A percentile compares a stretch with the other conserved stretches of the same genome.
Conservation (phyloP, 139 green algal species). For the Spirogloea muscicola region DNA sequence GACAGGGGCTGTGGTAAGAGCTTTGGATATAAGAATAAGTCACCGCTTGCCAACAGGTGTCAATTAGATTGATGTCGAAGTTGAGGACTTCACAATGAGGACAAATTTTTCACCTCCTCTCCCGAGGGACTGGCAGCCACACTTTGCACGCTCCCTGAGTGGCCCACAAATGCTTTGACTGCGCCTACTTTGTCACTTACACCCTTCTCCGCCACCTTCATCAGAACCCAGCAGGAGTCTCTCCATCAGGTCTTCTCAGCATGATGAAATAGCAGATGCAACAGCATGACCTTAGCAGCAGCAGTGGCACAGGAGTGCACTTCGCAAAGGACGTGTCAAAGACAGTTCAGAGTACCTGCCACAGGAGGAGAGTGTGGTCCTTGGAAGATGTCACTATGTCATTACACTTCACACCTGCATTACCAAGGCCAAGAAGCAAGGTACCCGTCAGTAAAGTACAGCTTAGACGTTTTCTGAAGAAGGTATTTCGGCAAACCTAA, state of each 20-base stretch:
- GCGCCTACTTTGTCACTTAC: background rate
- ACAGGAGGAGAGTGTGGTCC: constrained; percentile 29
- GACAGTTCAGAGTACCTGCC: constrained; percentile 18
- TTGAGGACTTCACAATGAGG: background rate
- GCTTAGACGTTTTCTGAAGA: background rate
- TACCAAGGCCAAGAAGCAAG: background rate
- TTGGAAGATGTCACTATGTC: constrained; percentile 26
- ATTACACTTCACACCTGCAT: background rate
- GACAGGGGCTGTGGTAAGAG: no score
- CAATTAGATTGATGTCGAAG: background rate
- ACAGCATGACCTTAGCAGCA: no score
- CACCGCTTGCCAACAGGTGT: background rate
- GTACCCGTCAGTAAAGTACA: background rate
- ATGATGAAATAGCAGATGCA: no score
- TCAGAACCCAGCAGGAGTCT: background rate
- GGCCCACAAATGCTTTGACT: background rate
- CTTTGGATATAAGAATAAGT: constrained; percentile 4
- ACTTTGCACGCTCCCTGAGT: constrained; percentile 4
- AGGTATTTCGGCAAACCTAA: no score
- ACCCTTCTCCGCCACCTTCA: background rate
- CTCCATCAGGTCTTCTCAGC: no score
- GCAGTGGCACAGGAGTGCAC: background rate
- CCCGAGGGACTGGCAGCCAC: constrained; percentile 9
- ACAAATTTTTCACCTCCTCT: background rate
- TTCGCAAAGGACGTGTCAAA: background rate